phyloP scores from a whole-genome alignment of 1,284 basidiomycete genomes.

The Malassezia cuniculi region DNA sequence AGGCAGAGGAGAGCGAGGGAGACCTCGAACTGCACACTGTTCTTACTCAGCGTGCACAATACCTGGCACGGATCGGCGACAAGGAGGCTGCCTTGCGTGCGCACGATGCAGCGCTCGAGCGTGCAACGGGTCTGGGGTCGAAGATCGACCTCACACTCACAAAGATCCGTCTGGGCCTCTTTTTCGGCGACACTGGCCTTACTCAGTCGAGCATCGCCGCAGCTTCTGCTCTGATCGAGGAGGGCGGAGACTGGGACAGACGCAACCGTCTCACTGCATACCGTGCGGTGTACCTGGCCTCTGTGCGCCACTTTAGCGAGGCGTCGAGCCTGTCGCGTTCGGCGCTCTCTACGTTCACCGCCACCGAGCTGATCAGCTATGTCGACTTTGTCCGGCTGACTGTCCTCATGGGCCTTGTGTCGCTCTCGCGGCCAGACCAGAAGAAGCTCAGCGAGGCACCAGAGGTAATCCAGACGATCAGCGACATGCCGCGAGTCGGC shows the following conservation, averaged over 20 bases:
- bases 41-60: constrained; percentile 69
- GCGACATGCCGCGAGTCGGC: constrained; percentile 49
- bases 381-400: constrained; percentile 81
- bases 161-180: constrained; percentile 78
- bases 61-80: constrained; percentile 79
- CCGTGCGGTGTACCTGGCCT: constrained; percentile 69
- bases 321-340: constrained; percentile 62
- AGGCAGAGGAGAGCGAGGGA: constrained; percentile 80
- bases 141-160: constrained; percentile 84
- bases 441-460: constrained; percentile 61
- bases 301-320: constrained; percentile 59
- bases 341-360: constrained; percentile 84
- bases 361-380: constrained; percentile 74
- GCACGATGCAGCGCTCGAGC: constrained; percentile 71
- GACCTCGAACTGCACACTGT: constrained; percentile 86
- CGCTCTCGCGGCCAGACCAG: constrained; percentile 68
- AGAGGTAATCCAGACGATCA: constrained; percentile 49
- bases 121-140: constrained; percentile 82
- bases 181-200: constrained; percentile 68
- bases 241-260: constrained; percentile 96
- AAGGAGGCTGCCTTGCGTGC: constrained; percentile 60
- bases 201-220: constrained; percentile 63
- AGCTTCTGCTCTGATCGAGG: constrained; percentile 76
- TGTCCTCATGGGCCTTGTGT: constrained; percentile 66
- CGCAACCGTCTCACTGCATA: constrained; percentile 94